Percentiles rank a stretch among this genome's conserved stretches.
Conservation (phyloP, 2,329 filamentous ascomycete species). For the Lachnellula hyalina region DNA sequence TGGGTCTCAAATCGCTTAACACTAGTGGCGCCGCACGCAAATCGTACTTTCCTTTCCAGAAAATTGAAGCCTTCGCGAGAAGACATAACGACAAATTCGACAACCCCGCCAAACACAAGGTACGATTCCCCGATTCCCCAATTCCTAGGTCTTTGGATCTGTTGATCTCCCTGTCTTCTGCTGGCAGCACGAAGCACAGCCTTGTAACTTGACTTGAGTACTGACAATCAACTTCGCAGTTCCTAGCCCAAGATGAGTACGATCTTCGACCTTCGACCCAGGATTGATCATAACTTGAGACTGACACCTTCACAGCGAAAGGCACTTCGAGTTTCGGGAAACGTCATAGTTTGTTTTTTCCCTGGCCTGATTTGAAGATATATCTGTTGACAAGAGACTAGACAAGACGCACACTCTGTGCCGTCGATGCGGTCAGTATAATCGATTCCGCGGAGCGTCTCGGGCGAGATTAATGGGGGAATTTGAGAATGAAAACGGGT, state of each 20-base stretch:
- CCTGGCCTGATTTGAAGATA: no score
- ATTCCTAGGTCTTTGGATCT: background rate
- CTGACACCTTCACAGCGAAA: constrained; percentile 28
- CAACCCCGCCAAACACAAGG: constrained; percentile 14
- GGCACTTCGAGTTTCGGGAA: constrained; percentile 32
- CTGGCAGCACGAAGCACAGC: background rate
- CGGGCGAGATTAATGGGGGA: constrained; percentile 22
- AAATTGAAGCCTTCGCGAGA: constrained; percentile 6
- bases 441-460: constrained; percentile 6
- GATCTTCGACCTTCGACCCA: constrained; percentile 10
- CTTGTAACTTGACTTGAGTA: background rate
- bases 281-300: constrained; percentile 1
- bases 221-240: constrained; percentile 17
- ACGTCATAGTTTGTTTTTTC: constrained; percentile 20
- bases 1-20: background rate
- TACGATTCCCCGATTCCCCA: constrained; percentile 6
- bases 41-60: constrained; percentile 3
- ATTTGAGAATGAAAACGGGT: constrained; percentile 3
- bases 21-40: background rate
- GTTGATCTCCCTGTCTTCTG: background rate
- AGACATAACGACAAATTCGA: constrained; percentile 21
- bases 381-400: no score
- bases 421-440: constrained; percentile 33
- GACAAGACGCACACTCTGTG: constrained; percentile 34
- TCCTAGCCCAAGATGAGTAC: constrained; percentile 32